Base-by-base conservation (phyloP, 1,284 basidiomycete species). In the Wolfiporia cocos region DNA sequence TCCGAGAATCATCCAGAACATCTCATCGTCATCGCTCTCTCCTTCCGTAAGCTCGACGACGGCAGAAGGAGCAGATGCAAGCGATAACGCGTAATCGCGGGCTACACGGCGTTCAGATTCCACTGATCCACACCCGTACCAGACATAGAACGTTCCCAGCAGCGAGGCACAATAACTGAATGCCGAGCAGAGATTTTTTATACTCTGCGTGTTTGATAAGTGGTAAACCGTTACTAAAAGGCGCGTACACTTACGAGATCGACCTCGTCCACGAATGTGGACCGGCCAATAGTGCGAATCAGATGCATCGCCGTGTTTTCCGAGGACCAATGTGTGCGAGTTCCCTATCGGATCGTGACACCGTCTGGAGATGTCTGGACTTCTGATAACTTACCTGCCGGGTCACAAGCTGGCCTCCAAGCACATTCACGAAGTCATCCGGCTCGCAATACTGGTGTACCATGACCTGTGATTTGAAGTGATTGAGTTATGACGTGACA, bases 1-100 rank as follows among this genome's bases (percentile, higher is more conserved):
- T 7, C 86, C 86, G 9, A 90, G 67, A 34, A 85, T 73, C 76
- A 86, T 80, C 83, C 86, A 87, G 55, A 90, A 88, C 74, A 88
- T 78, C 43, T 87, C 83, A 42, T 87, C 81, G 20, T 71, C 62
- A 20, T 74, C 71, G 39, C 71, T 72, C 50, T 76, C 71, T n/a
- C 76, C 76, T 54, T 89, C 83, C 2, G 58, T 51, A 5, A 87
- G 68, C 46, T 83, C 78, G 6, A 75, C 60, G 18, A 78, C 61
- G 10, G 57, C 59, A 3, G 61, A 61, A 3, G 65, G 58, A 22
- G 63, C 64, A 5, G 57, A 50, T 1, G 66, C 62, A 22, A 88
- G 62, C 4, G 58, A 61, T 33, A 66, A 61, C 4, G 74, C 82
- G 57, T 89, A 90, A 46, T 66, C 59, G 11, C 74, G 49, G 0